These are phyloP conservation scores for Hansenula sp. DNA, from an alignment of 1,139 yeast species.

Conservation along the genomic window DNA sequence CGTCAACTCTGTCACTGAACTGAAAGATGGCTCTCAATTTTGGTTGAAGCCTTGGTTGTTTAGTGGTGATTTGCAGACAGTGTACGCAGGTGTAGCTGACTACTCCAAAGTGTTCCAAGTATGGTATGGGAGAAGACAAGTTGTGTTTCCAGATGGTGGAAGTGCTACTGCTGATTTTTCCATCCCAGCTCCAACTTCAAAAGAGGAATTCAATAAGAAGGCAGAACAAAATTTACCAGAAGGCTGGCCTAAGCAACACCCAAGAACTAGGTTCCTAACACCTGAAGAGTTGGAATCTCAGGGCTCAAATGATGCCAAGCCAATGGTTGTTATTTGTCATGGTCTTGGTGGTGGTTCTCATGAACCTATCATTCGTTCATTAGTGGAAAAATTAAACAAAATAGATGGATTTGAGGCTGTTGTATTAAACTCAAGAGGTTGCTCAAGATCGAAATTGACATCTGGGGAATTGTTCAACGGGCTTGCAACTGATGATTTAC, in stretches of 20 bases:
- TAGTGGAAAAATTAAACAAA: slow-evolving; percentile 31
- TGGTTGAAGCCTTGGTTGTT: slow-evolving; percentile 61
- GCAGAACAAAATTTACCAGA: slow-evolving; percentile 56
- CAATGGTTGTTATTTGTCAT: slow-evolving; percentile 69
- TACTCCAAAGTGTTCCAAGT: slow-evolving; percentile 50
- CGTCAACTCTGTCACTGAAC: slow-evolving; percentile 41
- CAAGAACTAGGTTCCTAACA: slow-evolving; percentile 70
- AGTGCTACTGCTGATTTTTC: slow-evolving; percentile 78
- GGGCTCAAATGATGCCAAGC: slow-evolving; percentile 40
- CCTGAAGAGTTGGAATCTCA: slow-evolving; percentile 41
- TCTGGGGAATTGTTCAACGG: slow-evolving; percentile 76
- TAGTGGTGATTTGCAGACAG: slow-evolving; percentile 75
- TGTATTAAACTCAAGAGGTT: slow-evolving; percentile 81
- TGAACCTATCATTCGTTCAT: slow-evolving; percentile 77
- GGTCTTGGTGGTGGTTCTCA: slow-evolving; percentile 94
- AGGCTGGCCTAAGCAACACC: slow-evolving; percentile 72
- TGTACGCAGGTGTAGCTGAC: slow-evolving; percentile 58
- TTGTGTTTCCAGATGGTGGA: slow-evolving; percentile 60
- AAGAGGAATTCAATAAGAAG: slow-evolving; percentile 44
- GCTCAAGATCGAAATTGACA: slow-evolving; percentile 77
- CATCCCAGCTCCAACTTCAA: slow-evolving; percentile 42
- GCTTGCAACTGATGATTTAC: slow-evolving; percentile 67
- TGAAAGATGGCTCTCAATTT: slow-evolving; percentile 42
- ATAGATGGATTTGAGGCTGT: slow-evolving; percentile 54
- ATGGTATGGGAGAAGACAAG: slow-evolving; percentile 73